Percentiles rank a stretch among this genome's conserved stretches.
Conservation (phyloP, 73 alveolate genomes). For the Paramecium sonneborni region DNA sequence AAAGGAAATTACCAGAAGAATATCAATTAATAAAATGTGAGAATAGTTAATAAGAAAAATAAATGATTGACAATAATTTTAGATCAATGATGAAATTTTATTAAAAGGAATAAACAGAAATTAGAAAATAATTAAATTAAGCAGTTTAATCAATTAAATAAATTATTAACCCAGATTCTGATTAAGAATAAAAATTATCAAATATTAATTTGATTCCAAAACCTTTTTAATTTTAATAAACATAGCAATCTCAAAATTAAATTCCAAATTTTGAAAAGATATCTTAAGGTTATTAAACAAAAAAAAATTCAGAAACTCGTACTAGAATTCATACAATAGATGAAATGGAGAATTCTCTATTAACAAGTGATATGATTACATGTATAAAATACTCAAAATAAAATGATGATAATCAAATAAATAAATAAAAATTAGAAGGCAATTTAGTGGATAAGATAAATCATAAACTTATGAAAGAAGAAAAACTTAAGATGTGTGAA, state of each 20-base stretch:
- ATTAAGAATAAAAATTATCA: not conserved
- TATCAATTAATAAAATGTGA: not conserved
- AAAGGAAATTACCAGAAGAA: not conserved
- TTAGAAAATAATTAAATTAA: not conserved
- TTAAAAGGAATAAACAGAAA: not conserved
- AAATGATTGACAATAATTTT: not conserved
- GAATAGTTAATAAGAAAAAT: not conserved
- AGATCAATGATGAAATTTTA: not conserved
- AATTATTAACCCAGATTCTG: not conserved
- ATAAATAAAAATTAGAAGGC: not conserved
- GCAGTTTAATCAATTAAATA: not conserved
- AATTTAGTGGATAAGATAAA: not conserved
- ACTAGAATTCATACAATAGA: not conserved
- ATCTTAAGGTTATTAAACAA: not conserved
- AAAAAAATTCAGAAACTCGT: not conserved
- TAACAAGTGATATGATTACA: not conserved
- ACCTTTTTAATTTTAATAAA: not conserved
- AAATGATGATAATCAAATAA: not conserved
- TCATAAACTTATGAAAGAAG: not conserved
- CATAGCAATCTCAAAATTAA: not conserved
- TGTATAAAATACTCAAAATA: not conserved
- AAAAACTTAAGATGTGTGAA: conserved; percentile 22
- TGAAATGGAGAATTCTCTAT: not conserved
- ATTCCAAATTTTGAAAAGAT: not conserved
- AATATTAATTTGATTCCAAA: not conserved